Conservation (phyloP, 2,329 filamentous ascomycete genomes). For the Colletotrichum lindemuthianum region DNA sequence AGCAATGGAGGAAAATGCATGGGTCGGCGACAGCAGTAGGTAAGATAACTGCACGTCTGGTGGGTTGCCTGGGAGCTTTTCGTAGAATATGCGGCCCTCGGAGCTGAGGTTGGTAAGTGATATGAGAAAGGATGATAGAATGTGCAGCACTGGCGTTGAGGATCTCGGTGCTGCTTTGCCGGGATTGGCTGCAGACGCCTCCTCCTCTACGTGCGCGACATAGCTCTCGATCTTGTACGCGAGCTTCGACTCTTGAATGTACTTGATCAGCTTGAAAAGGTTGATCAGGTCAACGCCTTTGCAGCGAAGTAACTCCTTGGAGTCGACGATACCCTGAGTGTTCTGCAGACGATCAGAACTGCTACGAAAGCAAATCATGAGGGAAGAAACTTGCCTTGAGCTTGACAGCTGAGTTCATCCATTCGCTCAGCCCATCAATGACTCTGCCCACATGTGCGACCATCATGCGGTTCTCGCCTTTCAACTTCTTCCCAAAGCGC, state of each 20-base stretch:
- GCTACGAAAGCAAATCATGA: too few relatives aligned
- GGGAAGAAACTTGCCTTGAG: slow-evolving; percentile 53
- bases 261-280: slow-evolving; percentile 85
- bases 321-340: slow-evolving; percentile 74
- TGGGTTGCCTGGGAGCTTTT: slow-evolving; percentile 50
- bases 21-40: slow-evolving; percentile 88
- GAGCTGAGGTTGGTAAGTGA: slow-evolving; percentile 87
- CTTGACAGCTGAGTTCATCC: slow-evolving; percentile 67
- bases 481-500: slow-evolving; percentile 87
- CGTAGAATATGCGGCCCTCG: slow-evolving; percentile 74
- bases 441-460: slow-evolving; percentile 87
- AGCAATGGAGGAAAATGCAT: slow-evolving; percentile 90
- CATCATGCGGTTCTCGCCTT: slow-evolving; percentile 91
- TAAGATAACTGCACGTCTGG: slow-evolving; percentile 77
- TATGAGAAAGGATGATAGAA: slow-evolving; percentile 72
- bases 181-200: slow-evolving; percentile 47
- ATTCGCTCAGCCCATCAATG: slow-evolving; percentile 79
- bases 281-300: slow-evolving; percentile 97
- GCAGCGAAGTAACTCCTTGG: slow-evolving; percentile 77
- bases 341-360: slow-evolving; percentile 44
- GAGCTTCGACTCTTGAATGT: slow-evolving; percentile 91
- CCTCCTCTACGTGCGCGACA: slow-evolving; percentile 68
- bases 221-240: slow-evolving; percentile 96
- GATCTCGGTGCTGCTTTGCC: slow-evolving; percentile 45
- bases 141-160: slow-evolving; percentile 64